A percentile compares a stretch with the other conserved stretches of the same genome.
Conservation (phyloP, 257 asterid species). For the Lantana camara region DNA sequence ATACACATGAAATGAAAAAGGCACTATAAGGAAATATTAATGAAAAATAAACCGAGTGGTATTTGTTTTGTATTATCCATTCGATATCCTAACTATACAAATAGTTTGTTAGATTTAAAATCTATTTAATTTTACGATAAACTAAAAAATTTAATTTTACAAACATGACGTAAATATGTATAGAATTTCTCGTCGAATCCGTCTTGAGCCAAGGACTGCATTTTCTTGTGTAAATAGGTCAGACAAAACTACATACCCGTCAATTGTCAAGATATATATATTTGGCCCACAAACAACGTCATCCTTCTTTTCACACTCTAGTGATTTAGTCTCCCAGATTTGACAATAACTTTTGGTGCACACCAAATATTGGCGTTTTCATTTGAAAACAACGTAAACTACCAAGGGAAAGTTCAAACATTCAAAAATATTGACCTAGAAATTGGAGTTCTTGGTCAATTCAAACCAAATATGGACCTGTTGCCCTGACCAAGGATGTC, state of each 20-base stretch:
- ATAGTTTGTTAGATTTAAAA: too few species aligned
- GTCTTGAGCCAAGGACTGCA: too few species aligned
- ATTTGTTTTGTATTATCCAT: too few species aligned
- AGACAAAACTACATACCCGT: neutral
- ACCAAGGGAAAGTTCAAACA: neutral
- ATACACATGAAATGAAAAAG: too few species aligned
- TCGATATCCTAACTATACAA: too few species aligned
- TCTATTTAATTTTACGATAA: too few species aligned
- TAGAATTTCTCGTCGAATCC: too few species aligned
- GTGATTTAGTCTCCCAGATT: slow-evolving; percentile 10
- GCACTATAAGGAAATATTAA: too few species aligned
- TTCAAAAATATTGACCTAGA: neutral
- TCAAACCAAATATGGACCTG: neutral
- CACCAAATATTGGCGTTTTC: neutral
- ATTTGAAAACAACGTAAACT: neutral
- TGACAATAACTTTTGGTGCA: neutral
- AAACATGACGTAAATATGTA: too few species aligned
- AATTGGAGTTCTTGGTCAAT: neutral
- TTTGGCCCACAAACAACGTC: neutral
- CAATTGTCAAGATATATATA: slow-evolving; percentile 7
- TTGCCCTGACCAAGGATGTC: neutral
- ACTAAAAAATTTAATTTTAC: too few species aligned
- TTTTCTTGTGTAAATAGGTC: too few species aligned
- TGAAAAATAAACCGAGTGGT: too few species aligned
- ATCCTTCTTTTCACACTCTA: neutral